These are phyloP conservation scores for Penicillium freii DNA, from an alignment of 2,329 filamentous ascomycete genomes.

Conservation along the genomic window DNA sequence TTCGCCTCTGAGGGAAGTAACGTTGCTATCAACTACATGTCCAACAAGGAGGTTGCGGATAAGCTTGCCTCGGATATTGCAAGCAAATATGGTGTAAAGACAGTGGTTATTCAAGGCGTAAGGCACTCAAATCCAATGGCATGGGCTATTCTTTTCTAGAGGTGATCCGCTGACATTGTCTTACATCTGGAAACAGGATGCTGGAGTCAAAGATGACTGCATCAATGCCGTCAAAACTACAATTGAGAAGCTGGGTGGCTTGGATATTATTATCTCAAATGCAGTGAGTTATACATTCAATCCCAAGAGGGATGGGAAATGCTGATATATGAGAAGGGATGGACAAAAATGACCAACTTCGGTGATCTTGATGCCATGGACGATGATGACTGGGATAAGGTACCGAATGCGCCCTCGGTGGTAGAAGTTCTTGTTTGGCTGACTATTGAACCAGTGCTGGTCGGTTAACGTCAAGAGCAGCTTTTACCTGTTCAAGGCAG, in stretches of 20 bases:
- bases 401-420: conserved; percentile 21
- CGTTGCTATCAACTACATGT: conserved; percentile 71
- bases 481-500: conserved; percentile 55
- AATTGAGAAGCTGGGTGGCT: conserved; percentile 59
- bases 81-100: conserved; percentile 51
- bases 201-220: conserved; percentile 60
- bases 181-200: conserved; percentile 48
- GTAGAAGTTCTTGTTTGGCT: background rate
- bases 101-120: conserved; percentile 61
- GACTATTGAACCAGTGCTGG: conserved; percentile 51
- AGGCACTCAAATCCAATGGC: conserved; percentile 20
- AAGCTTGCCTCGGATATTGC: conserved; percentile 57
- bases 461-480: conserved; percentile 60
- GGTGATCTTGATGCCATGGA: conserved; percentile 57
- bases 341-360: conserved; percentile 60
- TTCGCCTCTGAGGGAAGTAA: conserved; percentile 69
- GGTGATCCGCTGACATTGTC: conserved; percentile 8
- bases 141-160: background rate
- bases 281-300: conserved; percentile 48
- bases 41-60: conserved; percentile 59
- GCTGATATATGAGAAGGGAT: conserved; percentile 47
- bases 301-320: background rate
- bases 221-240: conserved; percentile 58
- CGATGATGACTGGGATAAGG: conserved; percentile 64
- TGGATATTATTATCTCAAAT: conserved; percentile 79